Evolutionary conservation across 106 monocot genomes (phyloP), one percentile per base, ranked within the genome.

Genomic region (Dactylorhiza incarnata): DNA sequence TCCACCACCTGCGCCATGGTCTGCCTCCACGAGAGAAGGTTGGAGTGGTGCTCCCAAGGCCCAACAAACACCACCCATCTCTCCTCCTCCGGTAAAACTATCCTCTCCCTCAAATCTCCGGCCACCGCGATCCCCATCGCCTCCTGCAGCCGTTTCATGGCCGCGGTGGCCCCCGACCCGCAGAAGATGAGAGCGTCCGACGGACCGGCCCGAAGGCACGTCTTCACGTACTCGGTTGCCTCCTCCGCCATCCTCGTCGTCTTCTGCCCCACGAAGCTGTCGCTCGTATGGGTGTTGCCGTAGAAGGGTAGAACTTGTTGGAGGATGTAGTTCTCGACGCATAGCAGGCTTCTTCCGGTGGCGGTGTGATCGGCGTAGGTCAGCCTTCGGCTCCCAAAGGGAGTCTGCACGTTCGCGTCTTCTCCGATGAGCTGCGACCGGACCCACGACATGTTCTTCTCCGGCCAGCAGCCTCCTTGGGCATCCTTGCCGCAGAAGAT

Each of bases 21-120:
- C 76, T 87, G 84, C 24, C 81, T 62, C 87, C 87, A 87, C 17
- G 87, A 84, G 37, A 87, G 84, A 25, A 87, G 65, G 72, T 87
- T 87, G 20, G 87, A 87, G 69, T 87, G 87, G 76, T 87, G 87
- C 76, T 87, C 87, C 48, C 76, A 77, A 0, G 87, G 87, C 13
- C 87, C 87, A 3, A 87, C 19, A 22, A 87, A 87, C 4, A 84
- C 87, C 0, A 87, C 87, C 87, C 87, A 87, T 45, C 79, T 61
- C 75, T 88, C 85, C 16, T 86, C 83, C 1, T 83, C 78, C 51
- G 9, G 58, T 3, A 83, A 17, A 29, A 75, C 4, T 5, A 78
- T 9, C 11, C 55, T 48, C 12, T 67, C 75, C 11, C 82, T 71
- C 61, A 80, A 43, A 5, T 19, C 74, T 14, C 82, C 65, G 14